A percentile compares a stretch with the other conserved stretches of the same genome.
Conservation (phyloP, 306 rosid genomes). For the Glycine soja region DNA sequence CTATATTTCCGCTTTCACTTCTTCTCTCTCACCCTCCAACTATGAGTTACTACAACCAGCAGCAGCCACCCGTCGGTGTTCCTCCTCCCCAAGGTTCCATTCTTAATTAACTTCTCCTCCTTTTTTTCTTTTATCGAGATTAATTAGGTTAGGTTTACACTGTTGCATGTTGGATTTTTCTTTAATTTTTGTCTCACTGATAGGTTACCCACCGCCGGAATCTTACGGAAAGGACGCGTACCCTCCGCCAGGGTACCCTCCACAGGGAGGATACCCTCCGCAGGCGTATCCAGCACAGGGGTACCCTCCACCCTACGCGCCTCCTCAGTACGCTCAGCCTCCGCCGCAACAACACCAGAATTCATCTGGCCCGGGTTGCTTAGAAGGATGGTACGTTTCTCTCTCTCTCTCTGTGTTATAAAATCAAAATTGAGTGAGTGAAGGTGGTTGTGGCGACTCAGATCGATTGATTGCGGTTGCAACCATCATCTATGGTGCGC, state of each 20-base stretch:
- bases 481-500: not conserved
- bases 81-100: conserved; percentile 87
- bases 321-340: conserved; percentile 89
- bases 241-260: conserved; percentile 75
- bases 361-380: conserved; percentile 49
- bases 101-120: not conserved
- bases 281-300: conserved; percentile 73
- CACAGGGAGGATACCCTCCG: conserved; percentile 79
- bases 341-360: conserved; percentile 56
- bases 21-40: too few relatives aligned
- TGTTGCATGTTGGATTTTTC: not conserved
- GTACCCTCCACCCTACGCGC: conserved; percentile 72
- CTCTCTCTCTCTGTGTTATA: conserved; percentile 7
- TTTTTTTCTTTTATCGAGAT: too few relatives aligned
- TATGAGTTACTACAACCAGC: conserved; percentile 90
- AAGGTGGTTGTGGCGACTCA: not conserved
- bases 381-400: conserved; percentile 81
- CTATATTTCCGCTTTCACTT: not conserved
- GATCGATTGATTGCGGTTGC: conserved; percentile 36
- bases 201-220: conserved; percentile 81
- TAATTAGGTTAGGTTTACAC: too few relatives aligned
- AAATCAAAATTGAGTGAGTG: too few relatives aligned
- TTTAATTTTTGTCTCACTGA: not conserved
- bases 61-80: conserved; percentile 90
- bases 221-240: conserved; percentile 83